Base-by-base conservation (phyloP, 2,329 filamentous ascomycete genomes). In the Alternaria solani region DNA sequence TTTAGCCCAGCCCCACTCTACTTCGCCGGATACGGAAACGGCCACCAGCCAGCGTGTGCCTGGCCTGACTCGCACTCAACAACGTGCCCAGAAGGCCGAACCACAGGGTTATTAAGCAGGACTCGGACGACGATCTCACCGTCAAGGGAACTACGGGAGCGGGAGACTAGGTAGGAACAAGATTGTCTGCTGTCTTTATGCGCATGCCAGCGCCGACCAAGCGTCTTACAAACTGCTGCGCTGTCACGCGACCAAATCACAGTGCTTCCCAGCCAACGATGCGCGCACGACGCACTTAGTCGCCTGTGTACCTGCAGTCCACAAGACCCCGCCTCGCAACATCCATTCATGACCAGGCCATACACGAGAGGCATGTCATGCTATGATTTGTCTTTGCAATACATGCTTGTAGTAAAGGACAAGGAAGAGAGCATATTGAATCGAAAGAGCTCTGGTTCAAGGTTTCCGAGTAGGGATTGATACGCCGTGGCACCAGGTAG, bases 251-350 rank as follows among this genome's bases (percentile, higher is more conserved):
- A 76, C 71, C 70, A 67, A 26, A 61, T 53, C 48, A 55, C 48
- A 26, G 32, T 55, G 54, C 38, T 55, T 48, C 38, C 53, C 59
- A 59, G 57, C 72, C 70, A 75, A 49, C 46, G 46, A 32, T 49
- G 20, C 46, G 65, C 62, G 71, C 73, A 78, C 74, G 64, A 75
- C 79, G 66, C 78, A 49, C 30, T 49, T 49, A 16, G 32, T 49
- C 20, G 77, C 56, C 73, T 79, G 65, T 75, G 78, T 55, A 67
- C 75, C 9, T 66, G 66, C 62, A 75, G 74, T 61, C 16, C 56
- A 69, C 43, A 76, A 81, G 66, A 80, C 39, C 70, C 74, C 36
- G 71, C 76, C 48, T 70, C 81, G 41, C 67, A 67, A 25, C 63
- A 63, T 25, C 20, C 14, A 4, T 48, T 7, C 18, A 48, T 32